A percentile compares a stretch with the other conserved stretches of the same genome.
phyloP scores from a whole-genome alignment of 257 asterid genomes.

The Solanum bulbocastanum region DNA sequence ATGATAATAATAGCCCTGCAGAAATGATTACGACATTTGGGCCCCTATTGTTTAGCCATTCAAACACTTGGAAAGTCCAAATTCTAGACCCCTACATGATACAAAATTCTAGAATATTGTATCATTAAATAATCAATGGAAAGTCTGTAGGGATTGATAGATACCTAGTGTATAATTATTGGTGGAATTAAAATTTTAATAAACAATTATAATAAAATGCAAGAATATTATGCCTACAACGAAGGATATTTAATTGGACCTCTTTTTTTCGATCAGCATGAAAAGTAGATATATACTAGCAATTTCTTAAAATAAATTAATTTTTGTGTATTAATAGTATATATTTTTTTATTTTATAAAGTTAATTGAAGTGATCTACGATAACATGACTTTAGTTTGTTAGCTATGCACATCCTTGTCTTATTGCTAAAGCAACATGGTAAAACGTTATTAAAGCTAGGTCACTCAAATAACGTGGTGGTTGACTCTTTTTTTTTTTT shows the following conservation, averaged over 20 bases:
- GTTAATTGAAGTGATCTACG: background rate
- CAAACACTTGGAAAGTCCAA: background rate
- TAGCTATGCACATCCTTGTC: background rate
- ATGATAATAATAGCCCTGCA: background rate
- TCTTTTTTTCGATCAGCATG: background rate
- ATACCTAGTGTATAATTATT: accelerated
- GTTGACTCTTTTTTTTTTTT: background rate
- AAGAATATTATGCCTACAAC: too few species aligned
- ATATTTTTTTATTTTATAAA: background rate
- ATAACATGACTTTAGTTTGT: background rate
- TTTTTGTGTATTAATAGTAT: background rate
- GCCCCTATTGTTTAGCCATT: background rate
- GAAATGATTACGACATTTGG: background rate
- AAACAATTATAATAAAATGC: background rate
- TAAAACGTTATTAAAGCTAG: background rate
- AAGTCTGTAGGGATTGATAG: background rate
- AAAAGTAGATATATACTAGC: too few species aligned
- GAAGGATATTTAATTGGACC: background rate
- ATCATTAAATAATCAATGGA: background rate
- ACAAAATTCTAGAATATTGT: background rate
- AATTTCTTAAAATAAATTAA: background rate
- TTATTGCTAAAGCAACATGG: background rate
- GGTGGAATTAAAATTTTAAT: background rate
- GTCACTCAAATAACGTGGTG: background rate
- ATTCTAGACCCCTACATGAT: background rate